Percentiles rank a stretch among this genome's conserved stretches.
Evolutionary conservation across 345 rosid species (phyloP).

Genomic region (rapeseed (Brassica napus)): DNA sequence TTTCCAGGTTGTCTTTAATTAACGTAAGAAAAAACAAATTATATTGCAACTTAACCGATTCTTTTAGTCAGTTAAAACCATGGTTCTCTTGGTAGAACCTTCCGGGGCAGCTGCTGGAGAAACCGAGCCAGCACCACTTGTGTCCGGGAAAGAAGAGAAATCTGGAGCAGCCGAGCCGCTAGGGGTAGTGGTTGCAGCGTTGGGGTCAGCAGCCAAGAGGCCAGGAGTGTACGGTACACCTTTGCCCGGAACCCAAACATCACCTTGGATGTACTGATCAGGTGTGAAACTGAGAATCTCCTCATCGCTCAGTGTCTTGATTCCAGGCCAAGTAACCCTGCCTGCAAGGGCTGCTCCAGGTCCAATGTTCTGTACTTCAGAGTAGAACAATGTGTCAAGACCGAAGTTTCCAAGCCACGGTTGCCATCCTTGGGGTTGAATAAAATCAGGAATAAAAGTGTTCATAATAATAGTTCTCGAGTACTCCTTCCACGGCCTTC

Average conservation of each 20-base stretch:
- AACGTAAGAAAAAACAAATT: constrained; percentile 22
- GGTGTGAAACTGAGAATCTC: constrained; percentile 49
- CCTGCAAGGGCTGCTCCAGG: constrained; percentile 54
- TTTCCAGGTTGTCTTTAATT: background rate
- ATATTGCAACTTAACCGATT: background rate
- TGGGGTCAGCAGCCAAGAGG: constrained; percentile 8
- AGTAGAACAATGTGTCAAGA: constrained; percentile 59
- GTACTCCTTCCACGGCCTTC: constrained; percentile 68
- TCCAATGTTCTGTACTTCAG: constrained; percentile 67
- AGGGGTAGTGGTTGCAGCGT: constrained; percentile 7
- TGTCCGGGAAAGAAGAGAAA: constrained; percentile 19
- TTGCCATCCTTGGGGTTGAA: constrained; percentile 72
- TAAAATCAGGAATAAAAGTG: constrained; percentile 59
- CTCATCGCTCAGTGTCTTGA: constrained; percentile 44
- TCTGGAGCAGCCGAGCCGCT: background rate
- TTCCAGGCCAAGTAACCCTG: constrained; percentile 72
- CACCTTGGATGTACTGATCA: constrained; percentile 44
- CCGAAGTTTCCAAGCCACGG: constrained; percentile 65
- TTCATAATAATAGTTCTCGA: constrained; percentile 74
- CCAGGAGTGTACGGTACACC: constrained; percentile 60
- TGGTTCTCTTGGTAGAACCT: background rate
- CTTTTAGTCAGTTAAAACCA: background rate
- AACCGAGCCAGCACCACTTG: constrained; percentile 20
- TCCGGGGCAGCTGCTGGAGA: background rate
- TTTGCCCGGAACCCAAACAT: constrained; percentile 52